Conservation (phyloP, 768 basidiomycete genomes). For the Macrolepiota fuliginosa region DNA sequence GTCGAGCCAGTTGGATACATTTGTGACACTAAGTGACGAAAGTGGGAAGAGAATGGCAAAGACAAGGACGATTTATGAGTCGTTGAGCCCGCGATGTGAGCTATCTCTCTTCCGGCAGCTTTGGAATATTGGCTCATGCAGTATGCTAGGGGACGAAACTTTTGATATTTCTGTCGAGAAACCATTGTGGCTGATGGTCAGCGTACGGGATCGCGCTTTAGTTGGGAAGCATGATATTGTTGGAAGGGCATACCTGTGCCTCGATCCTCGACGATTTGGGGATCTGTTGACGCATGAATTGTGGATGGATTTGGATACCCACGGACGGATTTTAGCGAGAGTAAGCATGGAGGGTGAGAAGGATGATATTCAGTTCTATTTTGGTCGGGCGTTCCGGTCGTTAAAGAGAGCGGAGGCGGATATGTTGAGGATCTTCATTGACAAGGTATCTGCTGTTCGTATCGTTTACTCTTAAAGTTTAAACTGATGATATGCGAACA, state of each 20-base stretch:
- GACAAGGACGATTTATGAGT: conserved; percentile 95
- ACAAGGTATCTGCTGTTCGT: conserved; percentile 65
- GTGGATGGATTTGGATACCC: conserved; percentile 87
- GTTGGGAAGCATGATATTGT: conserved; percentile 92
- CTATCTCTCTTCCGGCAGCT: conserved; percentile 15
- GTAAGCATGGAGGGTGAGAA: conserved; percentile 99
- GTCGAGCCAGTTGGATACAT: conserved; percentile 84
- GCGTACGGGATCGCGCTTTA: conserved; percentile 85
- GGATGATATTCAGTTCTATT: conserved; percentile 96
- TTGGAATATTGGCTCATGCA: not conserved
- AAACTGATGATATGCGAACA: conserved; percentile 25
- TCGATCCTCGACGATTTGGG: conserved; percentile 85
- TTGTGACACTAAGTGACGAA: conserved; percentile 93
- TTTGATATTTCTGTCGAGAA: conserved; percentile 94
- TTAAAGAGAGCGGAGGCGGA: conserved; percentile 92
- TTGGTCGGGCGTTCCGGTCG: conserved; percentile 91
- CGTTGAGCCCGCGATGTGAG: conserved; percentile 85
- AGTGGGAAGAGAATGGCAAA: conserved; percentile 87
- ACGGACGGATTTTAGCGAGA: conserved; percentile 81
- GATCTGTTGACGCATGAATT: conserved; percentile 90
- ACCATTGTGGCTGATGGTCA: conserved; percentile 96
- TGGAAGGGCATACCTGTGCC: conserved; percentile 87
- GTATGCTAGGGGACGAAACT: conserved; percentile 86
- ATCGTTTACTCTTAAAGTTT: not conserved
- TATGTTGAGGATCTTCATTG: conserved; percentile 94